These are phyloP conservation scores for Microbotryum scabiosae DNA, from an alignment of 1,284 basidiomycete species.

Conservation along the genomic window DNA sequence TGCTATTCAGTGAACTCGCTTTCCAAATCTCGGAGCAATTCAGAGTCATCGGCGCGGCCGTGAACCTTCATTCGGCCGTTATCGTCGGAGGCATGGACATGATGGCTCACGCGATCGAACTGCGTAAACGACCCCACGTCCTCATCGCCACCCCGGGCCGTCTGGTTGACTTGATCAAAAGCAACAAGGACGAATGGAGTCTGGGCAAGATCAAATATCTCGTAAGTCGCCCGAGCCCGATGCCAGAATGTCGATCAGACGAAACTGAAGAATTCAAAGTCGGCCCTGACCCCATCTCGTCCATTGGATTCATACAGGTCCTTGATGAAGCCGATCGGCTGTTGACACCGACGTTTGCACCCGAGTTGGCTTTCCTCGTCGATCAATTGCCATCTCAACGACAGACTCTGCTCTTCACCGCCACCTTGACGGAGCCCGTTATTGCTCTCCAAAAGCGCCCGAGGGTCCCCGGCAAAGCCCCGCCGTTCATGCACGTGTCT, in stretches of 20 bases:
- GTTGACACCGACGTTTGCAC: slow-evolving; percentile 79
- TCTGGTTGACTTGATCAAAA: slow-evolving; percentile 81
- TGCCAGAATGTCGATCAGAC: background rate
- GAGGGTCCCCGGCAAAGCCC: slow-evolving; percentile 71
- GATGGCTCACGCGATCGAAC: slow-evolving; percentile 84
- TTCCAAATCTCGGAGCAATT: slow-evolving; percentile 98
- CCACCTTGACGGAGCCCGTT: slow-evolving; percentile 82
- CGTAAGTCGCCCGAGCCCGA: slow-evolving; percentile 45
- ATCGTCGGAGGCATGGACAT: slow-evolving; percentile 98
- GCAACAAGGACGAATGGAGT: slow-evolving; percentile 67
- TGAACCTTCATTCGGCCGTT: slow-evolving; percentile 74
- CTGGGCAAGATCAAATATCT: slow-evolving; percentile 76
- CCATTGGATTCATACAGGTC: slow-evolving; percentile 48
- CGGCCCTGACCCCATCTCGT: background rate
- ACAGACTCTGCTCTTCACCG: slow-evolving; percentile 95
- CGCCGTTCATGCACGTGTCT: slow-evolving; percentile 80
- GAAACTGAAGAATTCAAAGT: background rate
- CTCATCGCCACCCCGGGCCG: slow-evolving; percentile 94
- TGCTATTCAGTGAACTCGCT: slow-evolving; percentile 66
- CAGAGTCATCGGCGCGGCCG: slow-evolving; percentile 71
- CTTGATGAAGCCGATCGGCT: slow-evolving; percentile 95
- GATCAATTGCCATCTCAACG: slow-evolving; percentile 67
- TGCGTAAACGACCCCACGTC: slow-evolving; percentile 78
- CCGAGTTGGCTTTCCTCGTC: slow-evolving; percentile 76
- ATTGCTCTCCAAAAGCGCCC: slow-evolving; percentile 65